A percentile compares a stretch with the other conserved stretches of the same genome.
phyloP scores from a whole-genome alignment of 306 rosid species.

The Psophocarpus tetragonolobus region DNA sequence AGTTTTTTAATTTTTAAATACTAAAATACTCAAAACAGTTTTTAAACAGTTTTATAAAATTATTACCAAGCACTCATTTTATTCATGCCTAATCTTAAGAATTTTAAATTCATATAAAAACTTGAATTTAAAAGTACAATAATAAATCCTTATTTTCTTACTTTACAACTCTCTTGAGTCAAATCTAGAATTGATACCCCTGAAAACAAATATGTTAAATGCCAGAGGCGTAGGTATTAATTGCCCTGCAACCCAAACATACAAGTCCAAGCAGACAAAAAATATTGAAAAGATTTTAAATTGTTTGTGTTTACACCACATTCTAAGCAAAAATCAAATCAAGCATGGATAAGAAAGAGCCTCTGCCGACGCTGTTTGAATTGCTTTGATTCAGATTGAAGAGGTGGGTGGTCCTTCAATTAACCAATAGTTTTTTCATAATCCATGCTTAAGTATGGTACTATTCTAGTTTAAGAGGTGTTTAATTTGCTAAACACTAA shows the following conservation, averaged over 20 bases:
- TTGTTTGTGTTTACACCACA: background rate
- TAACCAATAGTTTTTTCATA: background rate
- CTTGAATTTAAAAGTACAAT: too few species aligned
- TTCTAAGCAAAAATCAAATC: background rate
- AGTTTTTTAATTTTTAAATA: too few species aligned
- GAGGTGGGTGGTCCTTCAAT: background rate
- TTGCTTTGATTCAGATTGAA: background rate
- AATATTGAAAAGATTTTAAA: background rate
- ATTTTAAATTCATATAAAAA: too few species aligned
- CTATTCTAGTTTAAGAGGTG: background rate
- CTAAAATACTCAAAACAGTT: too few species aligned
- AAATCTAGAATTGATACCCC: background rate
- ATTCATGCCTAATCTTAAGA: background rate
- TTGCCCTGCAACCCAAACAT: background rate
- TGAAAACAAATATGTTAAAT: background rate
- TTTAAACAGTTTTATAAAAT: too few species aligned
- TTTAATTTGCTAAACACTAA: background rate
- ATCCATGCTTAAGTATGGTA: background rate
- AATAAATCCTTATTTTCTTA: too few species aligned
- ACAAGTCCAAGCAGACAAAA: background rate
- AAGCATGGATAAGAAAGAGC: background rate
- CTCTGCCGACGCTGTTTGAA: background rate
- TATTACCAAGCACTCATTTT: too few species aligned
- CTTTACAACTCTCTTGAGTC: background rate
- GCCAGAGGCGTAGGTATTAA: background rate